phyloP scores from a whole-genome alignment of 352 stramenopile species.

The Phytopythium sindhum region DNA sequence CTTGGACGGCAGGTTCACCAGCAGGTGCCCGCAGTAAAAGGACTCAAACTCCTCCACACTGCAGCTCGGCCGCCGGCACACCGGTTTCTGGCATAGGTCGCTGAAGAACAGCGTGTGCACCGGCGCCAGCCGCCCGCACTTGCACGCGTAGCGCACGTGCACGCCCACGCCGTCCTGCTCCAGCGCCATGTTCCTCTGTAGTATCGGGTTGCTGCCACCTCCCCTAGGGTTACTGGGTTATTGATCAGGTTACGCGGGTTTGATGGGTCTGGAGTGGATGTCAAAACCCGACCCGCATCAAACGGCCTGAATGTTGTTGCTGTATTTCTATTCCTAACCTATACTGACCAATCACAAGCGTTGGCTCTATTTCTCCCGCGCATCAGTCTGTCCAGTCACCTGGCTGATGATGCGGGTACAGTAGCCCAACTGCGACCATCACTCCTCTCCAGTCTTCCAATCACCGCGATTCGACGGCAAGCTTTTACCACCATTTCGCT shows the following conservation, averaged over 20 bases:
- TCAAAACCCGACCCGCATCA: too few species aligned
- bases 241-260: too few species aligned
- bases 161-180: constrained; percentile 37
- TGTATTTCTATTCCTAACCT: too few species aligned
- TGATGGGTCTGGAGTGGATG: too few species aligned
- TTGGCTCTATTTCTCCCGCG: not conserved
- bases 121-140: constrained; percentile 62
- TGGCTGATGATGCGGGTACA: not conserved
- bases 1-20: constrained; percentile 87
- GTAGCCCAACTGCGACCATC: not conserved
- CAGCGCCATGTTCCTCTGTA: constrained; percentile 5
- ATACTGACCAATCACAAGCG: too few species aligned
- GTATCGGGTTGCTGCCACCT: too few species aligned
- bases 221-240: too few species aligned
- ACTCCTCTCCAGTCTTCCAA: constrained; percentile 1
- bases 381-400: not conserved
- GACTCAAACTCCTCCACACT: constrained; percentile 86
- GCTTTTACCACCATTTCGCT: not conserved
- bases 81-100: constrained; percentile 67
- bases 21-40: constrained; percentile 83
- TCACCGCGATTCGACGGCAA: constrained; percentile 2
- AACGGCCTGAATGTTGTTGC: too few species aligned
- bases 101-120: constrained; percentile 69
- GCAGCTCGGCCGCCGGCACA: constrained; percentile 65
- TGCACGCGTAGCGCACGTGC: constrained; percentile 68